Evolutionary conservation across 2,329 filamentous ascomycete species (phyloP), one percentile per base, ranked within the genome.

Genomic region (Fusarium solani-melongenae): DNA sequence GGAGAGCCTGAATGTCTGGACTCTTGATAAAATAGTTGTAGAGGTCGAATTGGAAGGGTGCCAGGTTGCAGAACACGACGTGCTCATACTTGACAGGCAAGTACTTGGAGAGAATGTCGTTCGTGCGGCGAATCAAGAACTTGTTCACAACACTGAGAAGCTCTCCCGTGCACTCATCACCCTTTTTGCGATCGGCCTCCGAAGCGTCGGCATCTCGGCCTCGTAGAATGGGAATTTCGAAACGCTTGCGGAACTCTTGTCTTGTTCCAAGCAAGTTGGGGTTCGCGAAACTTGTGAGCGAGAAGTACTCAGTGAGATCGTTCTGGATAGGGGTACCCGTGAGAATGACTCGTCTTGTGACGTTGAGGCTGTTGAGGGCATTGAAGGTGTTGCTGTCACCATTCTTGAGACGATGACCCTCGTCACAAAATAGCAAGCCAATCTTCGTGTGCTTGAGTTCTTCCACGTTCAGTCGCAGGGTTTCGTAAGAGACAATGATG

Each of bases 291-390:
- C 96, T 97, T 68, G 98, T 93, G 11, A 99, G 88, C 4, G 96
- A 92, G 78, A 98, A 99, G 82, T 99, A 99, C 80, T 99, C 96
- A 0, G 96, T 97, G n/a, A 99, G 84, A 80, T 99, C 96, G 78
- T 99, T 99, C 79, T 99, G 96, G 67, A 99, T 99, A 0, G 96
- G 96, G 1, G 96, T 99, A 68, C 96, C 96, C 0, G 96, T 98
- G 17, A 99, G 87, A 75, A 99, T 99, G 51, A 99, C 96, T 29
- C 96, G 91, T 66, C 95, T 91, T 46, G 93, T 93, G 31, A 99
- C 96, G 78, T 98, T 97, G 17, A 99, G 87, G 69, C 90, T 93
- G 78, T 97, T 98, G 58, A 99, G 86, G 1, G 96, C 95, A 29
- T 90, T 95, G 80, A 98, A 99, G 0, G 96, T 98, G 82, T 97